Base-by-base conservation (phyloP, 2,329 filamentous ascomycete genomes). In the Dendrostoma leiphaemia region DNA sequence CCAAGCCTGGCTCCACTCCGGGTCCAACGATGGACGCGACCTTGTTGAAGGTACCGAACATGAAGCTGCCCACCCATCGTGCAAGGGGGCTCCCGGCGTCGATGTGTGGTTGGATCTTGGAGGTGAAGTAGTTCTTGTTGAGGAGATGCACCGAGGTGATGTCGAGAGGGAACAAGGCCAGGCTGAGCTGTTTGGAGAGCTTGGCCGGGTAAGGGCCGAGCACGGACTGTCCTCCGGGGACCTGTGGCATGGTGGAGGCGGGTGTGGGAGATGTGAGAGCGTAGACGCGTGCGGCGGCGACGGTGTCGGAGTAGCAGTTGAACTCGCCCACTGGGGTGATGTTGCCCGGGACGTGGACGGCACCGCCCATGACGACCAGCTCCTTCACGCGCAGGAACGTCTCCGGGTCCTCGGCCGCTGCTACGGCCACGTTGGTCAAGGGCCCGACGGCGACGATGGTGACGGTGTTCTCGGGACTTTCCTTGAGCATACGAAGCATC, bases 291-390 rank as follows among this genome's bases (percentile, higher is more conserved):
- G 90, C 89, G 0, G 89, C 83, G 26, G 90, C 89, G 37, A 90
- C 80, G 19, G 89, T 79, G 68, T 99, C 95, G 54, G 94, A 92
- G 66, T 91, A 96, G 54, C 88, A 89, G 76, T 99, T 99, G 81
- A 99, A 99, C 69, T 99, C 94, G 59, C 90, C 91, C 12, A 88
- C 83, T 2, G 94, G 93, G 43, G 84, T 86, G 65, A 90, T 85
- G 70, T 99, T 99, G 62, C 94, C 94, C 48, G 85, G 81, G 41
- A 85, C 74, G 56, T 89, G 79, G 51, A 99, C 82, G 23, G 90
- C 86, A 56, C 94, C 94, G 56, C 93, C 94, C 94, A 99, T 99
- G 44, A 97, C 89, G 4, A 96, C 87, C 3, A 99, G 82, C 71
- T 97, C 91, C 69, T 95, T 96, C 46, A 86, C 90, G 40, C 85